Evolutionary conservation across 176 grass and related monocot genomes (phyloP).

Genomic region (Pontederia crassipes): DNA sequence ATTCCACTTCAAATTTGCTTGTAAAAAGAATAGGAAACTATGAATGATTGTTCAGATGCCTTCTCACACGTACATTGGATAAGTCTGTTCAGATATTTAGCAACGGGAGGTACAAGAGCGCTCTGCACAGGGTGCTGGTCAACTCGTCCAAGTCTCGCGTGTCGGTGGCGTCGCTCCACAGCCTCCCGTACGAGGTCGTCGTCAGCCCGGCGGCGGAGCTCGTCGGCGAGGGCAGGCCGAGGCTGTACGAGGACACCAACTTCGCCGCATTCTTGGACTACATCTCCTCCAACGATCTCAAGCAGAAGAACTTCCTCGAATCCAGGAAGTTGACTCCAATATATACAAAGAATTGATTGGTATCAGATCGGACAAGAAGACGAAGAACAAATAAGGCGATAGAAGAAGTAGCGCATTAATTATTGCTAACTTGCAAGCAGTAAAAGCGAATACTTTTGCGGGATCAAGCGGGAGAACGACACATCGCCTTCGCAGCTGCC

Average conservation of each 20-base stretch:
- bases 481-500: too few relatives aligned
- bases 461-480: too few relatives aligned
- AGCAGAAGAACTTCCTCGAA: constrained; percentile 78
- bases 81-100: constrained; percentile 52
- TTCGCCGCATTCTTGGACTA: constrained; percentile 71
- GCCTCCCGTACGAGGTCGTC: constrained; percentile 36
- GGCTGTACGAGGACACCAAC: constrained; percentile 65
- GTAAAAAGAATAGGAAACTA: too few relatives aligned
- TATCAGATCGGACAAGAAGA: too few relatives aligned
- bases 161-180: constrained; percentile 86
- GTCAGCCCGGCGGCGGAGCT: constrained; percentile 55
- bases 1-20: too few relatives aligned
- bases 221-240: constrained; percentile 27
- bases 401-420: too few relatives aligned
- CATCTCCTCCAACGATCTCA: constrained; percentile 43
- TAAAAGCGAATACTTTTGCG: too few relatives aligned
- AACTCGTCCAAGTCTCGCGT: constrained; percentile 45
- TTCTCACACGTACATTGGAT: too few relatives aligned
- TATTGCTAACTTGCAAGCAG: too few relatives aligned
- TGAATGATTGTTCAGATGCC: too few relatives aligned
- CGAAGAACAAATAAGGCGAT: too few relatives aligned
- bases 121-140: constrained; percentile 67
- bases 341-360: too few relatives aligned
- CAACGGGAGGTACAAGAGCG: constrained; percentile 84
- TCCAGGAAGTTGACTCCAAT: constrained; percentile 46